A percentile compares a stretch with the other conserved stretches of the same genome.
Conservation (phyloP, 208 protist species). For the Wallacemonas sp. region DNA sequence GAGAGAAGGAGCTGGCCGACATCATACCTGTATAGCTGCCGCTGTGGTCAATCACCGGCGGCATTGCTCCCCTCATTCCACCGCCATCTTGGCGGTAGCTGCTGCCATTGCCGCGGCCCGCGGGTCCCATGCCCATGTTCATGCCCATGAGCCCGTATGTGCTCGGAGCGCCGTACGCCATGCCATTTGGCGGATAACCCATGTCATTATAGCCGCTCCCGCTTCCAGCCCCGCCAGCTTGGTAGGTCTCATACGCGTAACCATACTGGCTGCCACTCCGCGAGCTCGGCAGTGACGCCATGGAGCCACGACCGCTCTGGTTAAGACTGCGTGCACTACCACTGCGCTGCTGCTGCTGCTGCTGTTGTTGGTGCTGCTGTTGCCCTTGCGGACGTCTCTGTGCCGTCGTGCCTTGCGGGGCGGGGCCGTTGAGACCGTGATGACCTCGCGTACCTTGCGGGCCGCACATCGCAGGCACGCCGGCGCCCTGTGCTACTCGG, state of each 20-base stretch:
- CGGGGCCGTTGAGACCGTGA: neutral
- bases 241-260: neutral
- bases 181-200: no score
- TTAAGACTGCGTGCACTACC: neutral
- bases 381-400: neutral
- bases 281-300: neutral
- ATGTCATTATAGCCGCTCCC: neutral
- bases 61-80: neutral
- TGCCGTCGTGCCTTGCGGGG: neutral
- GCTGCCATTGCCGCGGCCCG: neutral
- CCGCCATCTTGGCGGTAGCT: neutral
- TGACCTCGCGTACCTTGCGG: neutral
- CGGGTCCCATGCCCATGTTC: neutral
- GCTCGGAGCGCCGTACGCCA: no score
- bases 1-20: neutral
- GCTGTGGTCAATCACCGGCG: neutral
- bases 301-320: neutral
- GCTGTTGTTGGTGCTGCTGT: neutral
- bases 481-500: no score
- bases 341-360: neutral
- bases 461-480: neutral
- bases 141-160: no score
- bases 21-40: conserved; percentile 3
- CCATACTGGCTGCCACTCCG: neutral
- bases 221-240: neutral